Percentiles rank a stretch among this genome's conserved stretches.
phyloP scores from a whole-genome alignment of 2,329 filamentous ascomycete species.

The Fonsecaea nubica region DNA sequence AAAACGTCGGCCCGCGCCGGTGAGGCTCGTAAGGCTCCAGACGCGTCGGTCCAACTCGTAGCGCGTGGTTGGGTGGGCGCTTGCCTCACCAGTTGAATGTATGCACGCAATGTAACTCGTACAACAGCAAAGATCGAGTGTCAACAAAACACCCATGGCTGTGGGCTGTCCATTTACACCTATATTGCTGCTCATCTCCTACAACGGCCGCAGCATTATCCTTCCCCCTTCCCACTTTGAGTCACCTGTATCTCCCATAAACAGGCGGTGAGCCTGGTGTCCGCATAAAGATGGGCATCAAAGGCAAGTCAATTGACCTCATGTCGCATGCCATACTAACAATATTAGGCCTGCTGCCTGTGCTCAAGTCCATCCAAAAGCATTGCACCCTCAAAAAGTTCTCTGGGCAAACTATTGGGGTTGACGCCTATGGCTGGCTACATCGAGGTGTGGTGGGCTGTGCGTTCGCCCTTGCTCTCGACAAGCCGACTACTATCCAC shows the following conservation, averaged over 20 bases:
- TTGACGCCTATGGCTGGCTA: slow-evolving; percentile 98
- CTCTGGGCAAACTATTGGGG: slow-evolving; percentile 84
- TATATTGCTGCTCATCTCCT: slow-evolving; percentile 5
- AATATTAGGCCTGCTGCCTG: slow-evolving; percentile 75
- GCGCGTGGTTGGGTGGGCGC: neutral
- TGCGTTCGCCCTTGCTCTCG: slow-evolving; percentile 86
- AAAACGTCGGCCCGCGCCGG: slow-evolving; percentile 26
- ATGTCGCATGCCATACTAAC: slow-evolving; percentile 3
- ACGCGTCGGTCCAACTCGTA: neutral
- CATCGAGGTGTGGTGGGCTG: slow-evolving; percentile 91
- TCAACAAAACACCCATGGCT: slow-evolving; percentile 21
- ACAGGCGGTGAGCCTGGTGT: slow-evolving; percentile 32
- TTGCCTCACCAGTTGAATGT: neutral
- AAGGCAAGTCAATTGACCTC: slow-evolving; percentile 44
- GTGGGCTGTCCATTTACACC: neutral
- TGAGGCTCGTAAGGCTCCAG: neutral
- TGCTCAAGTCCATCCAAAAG: slow-evolving; percentile 96
- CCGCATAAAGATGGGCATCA: slow-evolving; percentile 50
- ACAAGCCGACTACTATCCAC: slow-evolving; percentile 88
- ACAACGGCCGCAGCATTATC: neutral
- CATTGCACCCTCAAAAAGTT: slow-evolving; percentile 86
- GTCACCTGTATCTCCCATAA: slow-evolving; percentile 4
- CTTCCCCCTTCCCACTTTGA: neutral
- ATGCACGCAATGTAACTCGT: neutral
- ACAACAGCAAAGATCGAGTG: neutral